Conservation (phyloP, 2,329 filamentous ascomycete genomes). For the Alternaria arborescens region DNA sequence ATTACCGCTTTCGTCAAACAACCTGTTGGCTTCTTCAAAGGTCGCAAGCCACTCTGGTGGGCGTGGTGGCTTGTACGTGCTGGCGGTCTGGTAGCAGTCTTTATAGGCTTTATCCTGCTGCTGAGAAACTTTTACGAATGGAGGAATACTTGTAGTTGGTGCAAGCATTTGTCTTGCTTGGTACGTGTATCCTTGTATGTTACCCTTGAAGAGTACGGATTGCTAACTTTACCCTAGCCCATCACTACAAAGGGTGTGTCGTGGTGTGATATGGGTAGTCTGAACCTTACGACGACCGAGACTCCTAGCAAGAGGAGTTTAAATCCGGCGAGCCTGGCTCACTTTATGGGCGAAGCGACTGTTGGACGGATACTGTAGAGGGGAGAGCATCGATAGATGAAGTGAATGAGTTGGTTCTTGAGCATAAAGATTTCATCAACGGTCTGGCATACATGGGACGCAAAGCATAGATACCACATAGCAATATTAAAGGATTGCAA, state of each 20-base stretch:
- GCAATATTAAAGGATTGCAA: background rate
- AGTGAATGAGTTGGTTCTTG: too few species aligned
- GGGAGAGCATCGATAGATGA: background rate
- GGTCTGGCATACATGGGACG: background rate
- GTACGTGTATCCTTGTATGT: conserved; percentile 64
- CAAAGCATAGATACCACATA: conserved; percentile 6
- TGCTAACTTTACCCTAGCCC: conserved; percentile 18
- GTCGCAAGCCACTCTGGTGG: conserved; percentile 95
- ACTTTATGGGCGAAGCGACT: conserved; percentile 7
- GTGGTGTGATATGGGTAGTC: conserved; percentile 49
- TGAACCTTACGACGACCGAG: conserved; percentile 32
- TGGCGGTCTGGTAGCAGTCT: conserved; percentile 77
- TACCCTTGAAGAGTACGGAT: background rate
- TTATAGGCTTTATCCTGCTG: conserved; percentile 86
- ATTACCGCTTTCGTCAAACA: conserved; percentile 58
- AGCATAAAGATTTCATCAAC: background rate
- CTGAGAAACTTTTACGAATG: conserved; percentile 91
- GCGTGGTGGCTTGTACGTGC: conserved; percentile 91
- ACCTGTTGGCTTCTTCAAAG: conserved; percentile 82
- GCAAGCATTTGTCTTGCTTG: conserved; percentile 92
- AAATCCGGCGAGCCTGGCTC: conserved; percentile 4
- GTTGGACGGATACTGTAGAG: background rate
- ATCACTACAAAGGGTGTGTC: conserved; percentile 37
- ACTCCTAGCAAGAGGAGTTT: conserved; percentile 13
- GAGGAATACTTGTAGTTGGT: conserved; percentile 83